These are phyloP conservation scores for Diplosphaera chodatii DNA, from an alignment of 139 green algal species.

Conservation along the genomic window DNA sequence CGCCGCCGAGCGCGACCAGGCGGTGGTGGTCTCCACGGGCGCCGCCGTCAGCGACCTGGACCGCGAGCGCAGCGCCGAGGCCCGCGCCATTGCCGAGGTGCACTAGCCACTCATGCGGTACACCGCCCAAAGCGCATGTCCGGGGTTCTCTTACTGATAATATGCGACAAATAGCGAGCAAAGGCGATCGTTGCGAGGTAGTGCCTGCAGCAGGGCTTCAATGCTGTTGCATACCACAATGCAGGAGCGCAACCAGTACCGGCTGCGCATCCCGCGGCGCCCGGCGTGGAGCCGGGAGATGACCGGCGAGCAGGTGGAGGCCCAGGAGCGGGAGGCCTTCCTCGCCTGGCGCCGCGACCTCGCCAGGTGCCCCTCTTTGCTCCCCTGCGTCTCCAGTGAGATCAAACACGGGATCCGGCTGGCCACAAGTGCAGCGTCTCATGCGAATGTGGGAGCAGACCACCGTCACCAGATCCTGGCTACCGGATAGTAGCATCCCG, in stretches of 20 bases:
- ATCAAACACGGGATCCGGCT: too few relatives aligned
- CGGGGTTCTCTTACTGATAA: too few relatives aligned
- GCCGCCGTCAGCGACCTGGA: conserved; percentile 23
- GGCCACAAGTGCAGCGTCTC: too few relatives aligned
- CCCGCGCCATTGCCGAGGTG: conserved; percentile 27
- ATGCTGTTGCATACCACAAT: too few relatives aligned
- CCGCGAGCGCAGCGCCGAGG: conserved; percentile 23
- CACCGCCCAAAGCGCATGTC: too few relatives aligned
- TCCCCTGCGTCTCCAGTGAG: too few relatives aligned
- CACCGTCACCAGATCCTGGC: too few relatives aligned
- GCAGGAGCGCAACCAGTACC: conserved; percentile 31
- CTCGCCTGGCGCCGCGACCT: conserved; percentile 83
- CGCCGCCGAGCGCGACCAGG: conserved; percentile 59
- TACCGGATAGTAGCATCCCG: background rate
- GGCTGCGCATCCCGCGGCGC: conserved; percentile 63
- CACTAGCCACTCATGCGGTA: too few relatives aligned
- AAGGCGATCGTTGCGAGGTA: too few relatives aligned
- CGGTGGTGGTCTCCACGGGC: conserved; percentile 55
- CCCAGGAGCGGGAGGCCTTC: conserved; percentile 67
- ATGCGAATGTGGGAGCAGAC: too few relatives aligned
- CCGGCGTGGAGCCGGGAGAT: conserved; percentile 71
- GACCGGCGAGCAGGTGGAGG: conserved; percentile 76
- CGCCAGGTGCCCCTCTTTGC: conserved; percentile 20
- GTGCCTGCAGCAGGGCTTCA: too few relatives aligned
- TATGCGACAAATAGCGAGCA: too few relatives aligned